Evolutionary conservation across 2,329 filamentous ascomycete species (phyloP).

Genomic region (Fusarium camptoceras): DNA sequence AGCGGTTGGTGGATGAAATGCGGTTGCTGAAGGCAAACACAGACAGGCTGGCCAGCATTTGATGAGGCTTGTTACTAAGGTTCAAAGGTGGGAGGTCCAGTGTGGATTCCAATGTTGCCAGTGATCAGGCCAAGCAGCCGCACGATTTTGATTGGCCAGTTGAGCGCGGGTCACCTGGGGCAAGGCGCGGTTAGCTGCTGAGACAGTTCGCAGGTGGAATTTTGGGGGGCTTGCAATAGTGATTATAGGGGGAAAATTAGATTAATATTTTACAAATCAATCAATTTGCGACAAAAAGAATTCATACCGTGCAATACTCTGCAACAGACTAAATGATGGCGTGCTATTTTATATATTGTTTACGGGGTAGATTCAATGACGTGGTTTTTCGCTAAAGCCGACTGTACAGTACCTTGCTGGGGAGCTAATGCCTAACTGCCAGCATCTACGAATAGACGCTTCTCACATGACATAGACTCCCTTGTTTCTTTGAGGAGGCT

Average conservation of each 20-base stretch:
- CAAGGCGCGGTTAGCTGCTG: slow-evolving; percentile 40
- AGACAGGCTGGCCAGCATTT: slow-evolving; percentile 32
- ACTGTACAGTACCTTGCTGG: slow-evolving; percentile 29
- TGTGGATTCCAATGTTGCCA: slow-evolving; percentile 20
- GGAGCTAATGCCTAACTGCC: slow-evolving; percentile 10
- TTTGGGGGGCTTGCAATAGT: slow-evolving; percentile 8
- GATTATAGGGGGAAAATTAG: slow-evolving; percentile 3
- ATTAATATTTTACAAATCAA: background rate
- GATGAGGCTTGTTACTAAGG: slow-evolving; percentile 31
- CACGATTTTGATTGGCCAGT: slow-evolving; percentile 41
- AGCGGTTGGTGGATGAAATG: slow-evolving; percentile 34
- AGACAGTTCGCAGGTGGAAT: slow-evolving; percentile 12
- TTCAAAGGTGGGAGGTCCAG: slow-evolving; percentile 42
- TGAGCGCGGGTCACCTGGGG: slow-evolving; percentile 32
- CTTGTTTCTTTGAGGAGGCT: background rate
- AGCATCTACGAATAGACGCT: slow-evolving; percentile 10
- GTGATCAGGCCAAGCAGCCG: slow-evolving; percentile 39
- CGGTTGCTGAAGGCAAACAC: slow-evolving; percentile 36
- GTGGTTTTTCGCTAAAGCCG: slow-evolving; percentile 32
- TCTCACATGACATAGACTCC: slow-evolving; percentile 39
- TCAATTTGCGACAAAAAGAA: background rate
- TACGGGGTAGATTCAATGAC: slow-evolving; percentile 25
- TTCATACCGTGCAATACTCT: background rate
- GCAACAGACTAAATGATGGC: background rate
- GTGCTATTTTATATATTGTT: background rate